Evolutionary conservation across 2,329 filamentous ascomycete species (phyloP), one percentile per base, ranked within the genome.

Genomic region (Beauveria australis): DNA sequence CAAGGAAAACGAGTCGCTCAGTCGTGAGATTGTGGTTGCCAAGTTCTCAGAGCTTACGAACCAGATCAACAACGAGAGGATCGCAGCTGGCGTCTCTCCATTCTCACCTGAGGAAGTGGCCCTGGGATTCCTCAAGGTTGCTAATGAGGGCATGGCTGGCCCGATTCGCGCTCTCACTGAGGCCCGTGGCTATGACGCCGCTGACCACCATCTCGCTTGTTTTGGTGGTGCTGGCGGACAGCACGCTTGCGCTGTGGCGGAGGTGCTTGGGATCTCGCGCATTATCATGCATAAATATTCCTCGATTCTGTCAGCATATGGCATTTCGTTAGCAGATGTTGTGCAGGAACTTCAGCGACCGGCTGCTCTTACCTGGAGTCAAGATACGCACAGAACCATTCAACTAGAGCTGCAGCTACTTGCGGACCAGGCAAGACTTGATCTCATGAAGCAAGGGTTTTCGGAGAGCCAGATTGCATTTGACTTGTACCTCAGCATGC

Each of bases 1-100:
- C 65, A 83, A 86, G 53, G 87, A 89, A 68, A 78, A 89, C 53
- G 77, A 86, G 67, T 66, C 76, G 0, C 67, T 81, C 16, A 78
- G 78, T 49, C 66, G 70, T 2, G 77, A 77, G 8, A 70, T 76
- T 16, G 72, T 73, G 5, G 69, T 67, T n/a, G 61, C 69, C 54
- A 75, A 74, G 33, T 79, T 80, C 51, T 63, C 71, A 7, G 71
- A 76, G 30, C 65, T 81, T 46, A 74, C 78, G 0, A 67, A 68
- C 5, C 67, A 71, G 5, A 76, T 81, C 63, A 81, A 80, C 48
- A 59, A 64, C 22, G 72, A 74, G 37, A 64, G 69, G 30, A 62
- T 67, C 1, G 66, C 67, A 16, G 67, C 67, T 54, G 66, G 69
- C 5, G 67, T 70, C 2, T 60, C 63, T 9, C 64, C 63, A 2